Evolutionary conservation across 2,329 filamentous ascomycete genomes (phyloP), one percentile per base, ranked within the genome.

Genomic region (Phialophora tarda): DNA sequence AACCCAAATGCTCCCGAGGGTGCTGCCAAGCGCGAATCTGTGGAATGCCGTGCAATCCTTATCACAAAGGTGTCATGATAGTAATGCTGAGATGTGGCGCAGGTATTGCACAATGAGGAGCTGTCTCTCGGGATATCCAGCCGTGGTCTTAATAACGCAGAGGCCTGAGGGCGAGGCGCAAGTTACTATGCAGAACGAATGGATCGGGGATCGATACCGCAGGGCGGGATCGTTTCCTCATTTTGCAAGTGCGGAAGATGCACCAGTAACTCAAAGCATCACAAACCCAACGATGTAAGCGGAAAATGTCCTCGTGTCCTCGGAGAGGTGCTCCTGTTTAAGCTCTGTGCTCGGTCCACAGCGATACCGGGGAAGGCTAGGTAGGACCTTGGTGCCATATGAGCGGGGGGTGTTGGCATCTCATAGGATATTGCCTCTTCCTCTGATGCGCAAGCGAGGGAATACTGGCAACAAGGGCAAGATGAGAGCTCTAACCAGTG

Each of bases 11-110:
- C 59, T 21, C 32, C 50, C 23, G 8, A 26, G 17, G 44, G 63
- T 1, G 64, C 28, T 30, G 24, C 24, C 21, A 44, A 38, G 23
- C 64, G 64, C 24, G 21, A 50, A n/a, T 57, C 50, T 2, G 50
- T 66, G 10, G 64, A 66, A 47, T 58, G 60, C 26, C 32, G 64
- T 14, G 55, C 60, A 8, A 58, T 66, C 53, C 41, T 66, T 8
- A 66, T 66, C 57, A 64, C 60, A 21, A 65, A 62, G 58, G 41
- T 24, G 21, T 34, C 48, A n/a, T 44, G 58, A 47, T 48, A 12
- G 34, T 26, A 51, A 17, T 30, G 21, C n/a, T 10, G 38, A 28
- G 23, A 11, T 44, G 58, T 60, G 47, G 30, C 47, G 41, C 47
- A 28, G 23, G 32, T 21, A 8, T 30, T 60, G 34, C 21, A 60